phyloP scores from a whole-genome alignment of 73 alveolate genomes.

The Paramecium octaurelia region DNA sequence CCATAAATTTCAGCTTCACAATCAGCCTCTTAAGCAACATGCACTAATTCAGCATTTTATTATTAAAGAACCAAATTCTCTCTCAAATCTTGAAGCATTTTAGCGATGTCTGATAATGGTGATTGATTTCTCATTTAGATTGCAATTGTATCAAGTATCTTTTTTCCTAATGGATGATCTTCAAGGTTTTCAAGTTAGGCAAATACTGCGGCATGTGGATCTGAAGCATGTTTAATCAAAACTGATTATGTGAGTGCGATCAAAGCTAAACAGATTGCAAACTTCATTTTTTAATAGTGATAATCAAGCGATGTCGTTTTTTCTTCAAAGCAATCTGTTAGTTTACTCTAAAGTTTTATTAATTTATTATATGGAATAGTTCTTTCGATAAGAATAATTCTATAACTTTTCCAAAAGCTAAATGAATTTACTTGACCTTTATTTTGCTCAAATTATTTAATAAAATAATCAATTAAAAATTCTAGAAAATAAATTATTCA shows the following conservation, averaged over 20 bases:
- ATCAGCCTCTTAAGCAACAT: conserved; percentile 52
- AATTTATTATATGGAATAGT: not conserved
- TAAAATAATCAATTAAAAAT: not conserved
- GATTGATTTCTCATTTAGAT: conserved; percentile 38
- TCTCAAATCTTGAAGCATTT: conserved; percentile 47
- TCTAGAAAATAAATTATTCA: not conserved
- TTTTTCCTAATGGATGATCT: conserved; percentile 43
- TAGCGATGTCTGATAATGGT: conserved; percentile 37
- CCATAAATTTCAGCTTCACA: conserved; percentile 55
- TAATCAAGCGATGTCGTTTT: not conserved
- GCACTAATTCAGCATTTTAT: conserved; percentile 43
- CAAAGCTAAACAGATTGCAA: not conserved
- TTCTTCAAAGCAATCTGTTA: not conserved
- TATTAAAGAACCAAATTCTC: conserved; percentile 42
- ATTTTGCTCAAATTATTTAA: not conserved
- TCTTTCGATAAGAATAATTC: not conserved
- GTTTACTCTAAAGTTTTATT: not conserved
- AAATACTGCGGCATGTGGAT: conserved; percentile 35
- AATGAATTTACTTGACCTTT: not conserved
- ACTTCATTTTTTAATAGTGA: not conserved
- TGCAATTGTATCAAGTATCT: conserved; percentile 36
- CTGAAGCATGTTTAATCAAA: conserved; percentile 12
- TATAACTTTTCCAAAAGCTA: not conserved
- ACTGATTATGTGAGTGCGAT: conserved; percentile 6
- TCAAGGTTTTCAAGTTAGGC: conserved; percentile 43